These are phyloP conservation scores for Ceratocystis papillata DNA, from an alignment of 2,329 filamentous ascomycete genomes.

Conservation along the genomic window DNA sequence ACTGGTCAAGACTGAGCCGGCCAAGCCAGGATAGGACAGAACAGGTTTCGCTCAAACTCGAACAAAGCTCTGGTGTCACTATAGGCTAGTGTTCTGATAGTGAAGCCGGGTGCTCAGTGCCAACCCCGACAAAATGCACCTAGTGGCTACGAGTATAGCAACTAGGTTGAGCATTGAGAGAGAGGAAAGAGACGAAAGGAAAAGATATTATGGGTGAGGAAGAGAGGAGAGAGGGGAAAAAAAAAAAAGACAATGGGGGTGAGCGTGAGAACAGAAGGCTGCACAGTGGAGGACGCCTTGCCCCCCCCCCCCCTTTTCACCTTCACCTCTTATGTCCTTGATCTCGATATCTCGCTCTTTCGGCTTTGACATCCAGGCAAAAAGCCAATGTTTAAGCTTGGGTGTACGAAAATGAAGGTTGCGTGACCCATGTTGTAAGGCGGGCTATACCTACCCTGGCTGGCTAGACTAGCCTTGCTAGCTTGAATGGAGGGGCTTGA, in stretches of 20 bases:
- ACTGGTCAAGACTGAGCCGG: not conserved
- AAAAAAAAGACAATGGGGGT: not conserved
- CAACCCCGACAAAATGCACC: not conserved
- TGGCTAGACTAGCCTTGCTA: not conserved
- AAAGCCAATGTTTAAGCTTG: not conserved
- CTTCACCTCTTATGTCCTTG: not conserved
- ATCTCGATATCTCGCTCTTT: constrained; percentile 6
- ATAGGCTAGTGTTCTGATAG: not conserved
- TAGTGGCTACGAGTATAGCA: not conserved
- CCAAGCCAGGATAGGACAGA: not conserved
- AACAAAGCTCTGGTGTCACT: constrained; percentile 3
- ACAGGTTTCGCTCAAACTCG: not conserved
- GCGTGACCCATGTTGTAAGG: not conserved
- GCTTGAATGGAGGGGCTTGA: not conserved
- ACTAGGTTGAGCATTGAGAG: not conserved
- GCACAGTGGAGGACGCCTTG: not conserved
- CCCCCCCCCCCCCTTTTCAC: not conserved
- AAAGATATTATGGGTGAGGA: not conserved
- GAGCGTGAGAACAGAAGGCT: not conserved
- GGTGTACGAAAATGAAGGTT: constrained; percentile 1
- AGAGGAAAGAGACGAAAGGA: not conserved
- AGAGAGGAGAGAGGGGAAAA: not conserved
- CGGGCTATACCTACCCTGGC: not conserved
- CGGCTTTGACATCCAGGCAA: not conserved
- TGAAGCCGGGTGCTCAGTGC: not conserved